A percentile compares a stretch with the other conserved stretches of the same genome.
Conservation (phyloP, 2,329 filamentous ascomycete genomes). For the Cercospora sp. region DNA sequence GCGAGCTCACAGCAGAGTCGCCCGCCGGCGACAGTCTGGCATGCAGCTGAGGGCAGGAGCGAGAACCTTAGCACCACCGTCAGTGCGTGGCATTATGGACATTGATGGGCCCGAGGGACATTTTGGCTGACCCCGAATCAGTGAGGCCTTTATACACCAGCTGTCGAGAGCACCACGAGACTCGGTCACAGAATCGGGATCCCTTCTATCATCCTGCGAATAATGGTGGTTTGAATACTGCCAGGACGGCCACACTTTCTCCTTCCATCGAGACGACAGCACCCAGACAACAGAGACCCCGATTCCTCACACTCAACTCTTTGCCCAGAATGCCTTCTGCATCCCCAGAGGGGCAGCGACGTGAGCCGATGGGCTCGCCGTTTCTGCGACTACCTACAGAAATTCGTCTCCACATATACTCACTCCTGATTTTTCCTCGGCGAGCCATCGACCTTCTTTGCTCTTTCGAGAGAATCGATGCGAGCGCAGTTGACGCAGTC, state of each 20-base stretch:
- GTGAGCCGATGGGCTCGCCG: constrained; percentile 24
- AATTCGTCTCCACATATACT: constrained; percentile 52
- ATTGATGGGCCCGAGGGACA: constrained; percentile 1
- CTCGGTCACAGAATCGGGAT: constrained; percentile 10
- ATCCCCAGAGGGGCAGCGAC: constrained; percentile 8
- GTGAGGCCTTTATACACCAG: constrained; percentile 30
- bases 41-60: constrained; percentile 13
- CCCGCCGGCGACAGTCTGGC: constrained; percentile 20
- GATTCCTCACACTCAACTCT: constrained; percentile 22
- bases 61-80: constrained; percentile 18
- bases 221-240: constrained; percentile 12
- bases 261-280: neutral
- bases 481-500: constrained; percentile 45
- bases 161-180: constrained; percentile 28
- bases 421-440: constrained; percentile 45
- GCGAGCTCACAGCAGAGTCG: constrained; percentile 13
- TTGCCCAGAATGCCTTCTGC: constrained; percentile 20
- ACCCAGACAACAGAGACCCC: constrained; percentile 11
- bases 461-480: constrained; percentile 35
- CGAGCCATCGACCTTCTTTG: constrained; percentile 35
- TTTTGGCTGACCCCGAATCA: constrained; percentile 3
- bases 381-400: constrained; percentile 50
- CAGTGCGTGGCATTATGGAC: neutral
- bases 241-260: neutral
- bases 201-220: constrained; percentile 14